Conservation (phyloP, 176 grass and related monocot species). For the Paspalum vaginatum region DNA sequence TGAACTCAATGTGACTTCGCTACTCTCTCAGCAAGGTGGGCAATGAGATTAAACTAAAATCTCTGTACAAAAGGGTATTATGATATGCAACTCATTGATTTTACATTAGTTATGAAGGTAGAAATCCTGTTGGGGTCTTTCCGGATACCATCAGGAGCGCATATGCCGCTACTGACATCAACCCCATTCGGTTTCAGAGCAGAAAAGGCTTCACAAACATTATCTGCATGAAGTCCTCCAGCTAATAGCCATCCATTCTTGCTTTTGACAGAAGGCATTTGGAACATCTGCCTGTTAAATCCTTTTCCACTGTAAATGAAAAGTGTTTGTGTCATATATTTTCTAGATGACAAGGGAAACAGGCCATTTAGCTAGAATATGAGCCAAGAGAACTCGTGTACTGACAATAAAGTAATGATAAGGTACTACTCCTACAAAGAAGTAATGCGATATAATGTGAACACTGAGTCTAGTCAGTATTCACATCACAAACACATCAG, state of each 20-base stretch:
- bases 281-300: conserved; percentile 83
- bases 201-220: conserved; percentile 68
- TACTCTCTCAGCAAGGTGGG: neutral
- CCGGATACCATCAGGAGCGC: conserved; percentile 62
- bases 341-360: neutral
- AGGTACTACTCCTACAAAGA: neutral
- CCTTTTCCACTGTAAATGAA: conserved; percentile 78
- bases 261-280: conserved; percentile 59
- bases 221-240: conserved; percentile 80
- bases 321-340: neutral
- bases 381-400: neutral
- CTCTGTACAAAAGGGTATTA: neutral
- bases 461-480: neutral
- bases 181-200: conserved; percentile 72
- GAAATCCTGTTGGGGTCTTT: conserved; percentile 71
- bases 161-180: conserved; percentile 94
- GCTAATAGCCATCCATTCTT: conserved; percentile 90
- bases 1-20: neutral
- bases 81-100: conserved; percentile 39
- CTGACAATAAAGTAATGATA: neutral
- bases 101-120: conserved; percentile 64
- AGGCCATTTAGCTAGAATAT: neutral
- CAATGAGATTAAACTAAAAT: conserved; percentile 10
- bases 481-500: neutral
- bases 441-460: neutral